These are phyloP conservation scores for Cryptosporidium baileyi DNA, from an alignment of 169 alveolate genomes.

Conservation along the genomic window DNA sequence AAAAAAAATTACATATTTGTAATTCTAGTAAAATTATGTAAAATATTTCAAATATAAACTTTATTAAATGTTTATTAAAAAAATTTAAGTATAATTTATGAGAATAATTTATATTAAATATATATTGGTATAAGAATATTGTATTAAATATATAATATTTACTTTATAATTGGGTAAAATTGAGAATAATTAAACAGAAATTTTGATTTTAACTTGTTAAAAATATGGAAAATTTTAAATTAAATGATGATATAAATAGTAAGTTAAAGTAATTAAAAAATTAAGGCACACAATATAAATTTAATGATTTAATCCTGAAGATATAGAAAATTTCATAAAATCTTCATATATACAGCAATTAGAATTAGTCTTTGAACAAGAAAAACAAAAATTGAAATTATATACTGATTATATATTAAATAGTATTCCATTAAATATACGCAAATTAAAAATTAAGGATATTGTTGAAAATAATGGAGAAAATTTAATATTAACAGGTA, in stretches of 20 bases:
- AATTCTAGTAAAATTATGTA: too few species aligned
- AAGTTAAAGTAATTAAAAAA: not conserved
- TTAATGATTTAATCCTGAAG: not conserved
- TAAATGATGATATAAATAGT: not conserved
- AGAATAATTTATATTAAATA: too few species aligned
- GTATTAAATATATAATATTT: too few species aligned
- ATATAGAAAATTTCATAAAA: conserved; percentile 44
- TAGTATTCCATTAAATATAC: conserved; percentile 20
- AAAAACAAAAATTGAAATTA: conserved; percentile 30
- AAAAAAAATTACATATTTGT: too few species aligned
- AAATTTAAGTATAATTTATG: too few species aligned
- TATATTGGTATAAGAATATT: too few species aligned
- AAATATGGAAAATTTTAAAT: not conserved
- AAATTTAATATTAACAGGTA: conserved; percentile 48
- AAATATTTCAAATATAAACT: too few species aligned
- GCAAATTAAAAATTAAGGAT: conserved; percentile 53
- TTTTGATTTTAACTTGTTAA: too few species aligned
- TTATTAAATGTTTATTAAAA: too few species aligned
- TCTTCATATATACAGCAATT: conserved; percentile 37
- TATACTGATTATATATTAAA: conserved; percentile 35
- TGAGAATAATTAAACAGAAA: too few species aligned
- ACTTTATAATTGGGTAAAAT: too few species aligned
- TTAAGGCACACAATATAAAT: not conserved
- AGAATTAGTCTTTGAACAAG: conserved; percentile 43
- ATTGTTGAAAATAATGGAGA: conserved; percentile 29